Evolutionary conservation across 2,329 filamentous ascomycete species (phyloP).

Genomic region (Aspergillus flavus): DNA sequence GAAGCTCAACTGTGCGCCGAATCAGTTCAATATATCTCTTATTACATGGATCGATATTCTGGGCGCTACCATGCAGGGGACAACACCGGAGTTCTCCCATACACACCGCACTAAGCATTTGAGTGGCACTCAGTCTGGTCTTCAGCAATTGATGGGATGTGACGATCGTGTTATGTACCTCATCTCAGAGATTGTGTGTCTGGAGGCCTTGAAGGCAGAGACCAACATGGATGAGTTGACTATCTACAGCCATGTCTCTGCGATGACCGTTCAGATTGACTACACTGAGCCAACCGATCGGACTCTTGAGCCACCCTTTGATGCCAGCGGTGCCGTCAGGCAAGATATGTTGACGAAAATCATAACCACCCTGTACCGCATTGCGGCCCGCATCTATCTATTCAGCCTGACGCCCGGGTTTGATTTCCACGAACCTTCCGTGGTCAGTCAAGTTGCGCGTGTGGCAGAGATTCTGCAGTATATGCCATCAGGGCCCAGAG

Average conservation of each 20-base stretch:
- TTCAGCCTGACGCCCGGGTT: too few species aligned
- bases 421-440: too few species aligned
- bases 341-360: too few species aligned
- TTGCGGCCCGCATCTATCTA: too few species aligned
- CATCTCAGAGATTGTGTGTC: slow-evolving; percentile 94
- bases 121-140: slow-evolving; percentile 63
- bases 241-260: slow-evolving; percentile 82
- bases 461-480: too few species aligned
- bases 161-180: slow-evolving; percentile 97
- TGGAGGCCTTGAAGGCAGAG: slow-evolving; percentile 80
- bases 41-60: slow-evolving; percentile 96
- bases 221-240: slow-evolving; percentile 73
- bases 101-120: slow-evolving; percentile 92
- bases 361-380: too few species aligned
- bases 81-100: slow-evolving; percentile 83
- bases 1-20: slow-evolving; percentile 70
- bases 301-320: too few species aligned
- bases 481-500: too few species aligned
- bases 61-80: slow-evolving; percentile 85
- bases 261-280: slow-evolving; percentile 59
- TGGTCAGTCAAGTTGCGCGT: too few species aligned
- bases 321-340: too few species aligned
- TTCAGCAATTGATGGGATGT: slow-evolving; percentile 93
- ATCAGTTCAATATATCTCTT: slow-evolving; percentile 86
- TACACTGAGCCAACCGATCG: too few species aligned